Evolutionary conservation across 331 rosid species (phyloP).

Genomic region (Malus hybrid): DNA sequence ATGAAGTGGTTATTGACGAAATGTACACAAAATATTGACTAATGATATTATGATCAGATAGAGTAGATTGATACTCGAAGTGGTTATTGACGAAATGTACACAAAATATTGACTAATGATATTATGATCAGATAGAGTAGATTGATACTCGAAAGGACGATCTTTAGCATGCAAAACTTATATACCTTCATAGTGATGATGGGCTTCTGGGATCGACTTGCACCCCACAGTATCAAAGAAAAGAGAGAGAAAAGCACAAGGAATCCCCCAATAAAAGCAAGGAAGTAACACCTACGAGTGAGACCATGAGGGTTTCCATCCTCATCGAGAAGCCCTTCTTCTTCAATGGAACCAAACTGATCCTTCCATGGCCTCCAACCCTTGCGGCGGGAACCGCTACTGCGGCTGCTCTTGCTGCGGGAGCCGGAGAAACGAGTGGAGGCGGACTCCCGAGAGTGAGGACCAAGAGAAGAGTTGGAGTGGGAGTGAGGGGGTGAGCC

Average conservation of each 20-base stretch:
- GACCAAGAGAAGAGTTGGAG: slow-evolving; percentile 85
- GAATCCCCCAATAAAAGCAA: slow-evolving; percentile 45
- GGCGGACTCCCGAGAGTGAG: slow-evolving; percentile 80
- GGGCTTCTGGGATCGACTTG: slow-evolving; percentile 79
- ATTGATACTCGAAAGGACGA: background rate
- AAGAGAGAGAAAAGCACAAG: slow-evolving; percentile 43
- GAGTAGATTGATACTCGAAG: background rate
- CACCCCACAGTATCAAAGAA: slow-evolving; percentile 81
- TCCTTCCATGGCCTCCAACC: slow-evolving; percentile 67
- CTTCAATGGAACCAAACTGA: slow-evolving; percentile 60
- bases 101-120: no score
- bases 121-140: background rate
- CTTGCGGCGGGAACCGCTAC: slow-evolving; percentile 28
- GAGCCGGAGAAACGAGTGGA: slow-evolving; percentile 83
- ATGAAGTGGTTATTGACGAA: no score
- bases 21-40: no score
- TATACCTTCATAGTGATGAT: slow-evolving; percentile 52
- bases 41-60: background rate
- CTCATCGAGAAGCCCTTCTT: slow-evolving; percentile 66
- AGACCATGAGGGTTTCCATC: slow-evolving; percentile 18
- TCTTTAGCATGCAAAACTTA: no score
- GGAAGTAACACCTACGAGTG: slow-evolving; percentile 57
- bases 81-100: no score
- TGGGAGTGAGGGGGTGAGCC: slow-evolving; percentile 96
- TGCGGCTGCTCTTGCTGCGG: slow-evolving; percentile 25